phyloP scores from a whole-genome alignment of 2,329 filamentous ascomycete genomes.

The Colletotrichum gloeosporioides region DNA sequence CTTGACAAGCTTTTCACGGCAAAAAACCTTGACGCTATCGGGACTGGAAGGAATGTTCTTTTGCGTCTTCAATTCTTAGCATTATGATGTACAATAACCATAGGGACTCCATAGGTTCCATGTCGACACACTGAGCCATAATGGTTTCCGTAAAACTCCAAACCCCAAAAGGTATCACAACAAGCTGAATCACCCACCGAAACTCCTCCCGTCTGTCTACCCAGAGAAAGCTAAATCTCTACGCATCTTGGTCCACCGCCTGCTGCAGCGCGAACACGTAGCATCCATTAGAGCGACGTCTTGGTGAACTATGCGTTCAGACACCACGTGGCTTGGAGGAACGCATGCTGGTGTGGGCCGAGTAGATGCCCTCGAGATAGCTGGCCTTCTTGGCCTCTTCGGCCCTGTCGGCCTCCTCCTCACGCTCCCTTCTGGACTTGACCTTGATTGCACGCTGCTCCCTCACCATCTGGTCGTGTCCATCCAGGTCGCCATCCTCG shows the following conservation, averaged over 20 bases:
- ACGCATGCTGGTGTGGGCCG: constrained; percentile 8
- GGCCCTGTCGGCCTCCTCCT: constrained; percentile 13
- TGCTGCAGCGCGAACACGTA: background rate
- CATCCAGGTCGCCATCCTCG: background rate
- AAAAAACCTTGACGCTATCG: background rate
- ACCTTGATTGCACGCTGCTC: constrained; percentile 2
- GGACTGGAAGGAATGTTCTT: background rate
- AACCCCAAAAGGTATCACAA: constrained; percentile 10
- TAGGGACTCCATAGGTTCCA: background rate
- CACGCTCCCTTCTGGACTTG: constrained; percentile 1
- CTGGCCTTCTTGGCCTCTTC: constrained; percentile 15
- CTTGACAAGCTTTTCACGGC: background rate
- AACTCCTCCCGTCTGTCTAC: constrained; percentile 4
- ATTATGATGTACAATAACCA: background rate
- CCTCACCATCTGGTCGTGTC: background rate
- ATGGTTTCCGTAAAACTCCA: constrained; percentile 7
- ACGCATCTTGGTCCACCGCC: background rate
- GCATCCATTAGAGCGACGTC: background rate
- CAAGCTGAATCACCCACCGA: background rate
- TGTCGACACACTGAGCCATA: background rate
- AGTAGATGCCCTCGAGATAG: constrained; percentile 18
- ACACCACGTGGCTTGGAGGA: constrained; percentile 2
- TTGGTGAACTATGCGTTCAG: background rate
- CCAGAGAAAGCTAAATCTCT: background rate
- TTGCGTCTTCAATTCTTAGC: background rate